Base-by-base conservation (phyloP, 2,329 filamentous ascomycete genomes). In the Fusarium sp. region DNA sequence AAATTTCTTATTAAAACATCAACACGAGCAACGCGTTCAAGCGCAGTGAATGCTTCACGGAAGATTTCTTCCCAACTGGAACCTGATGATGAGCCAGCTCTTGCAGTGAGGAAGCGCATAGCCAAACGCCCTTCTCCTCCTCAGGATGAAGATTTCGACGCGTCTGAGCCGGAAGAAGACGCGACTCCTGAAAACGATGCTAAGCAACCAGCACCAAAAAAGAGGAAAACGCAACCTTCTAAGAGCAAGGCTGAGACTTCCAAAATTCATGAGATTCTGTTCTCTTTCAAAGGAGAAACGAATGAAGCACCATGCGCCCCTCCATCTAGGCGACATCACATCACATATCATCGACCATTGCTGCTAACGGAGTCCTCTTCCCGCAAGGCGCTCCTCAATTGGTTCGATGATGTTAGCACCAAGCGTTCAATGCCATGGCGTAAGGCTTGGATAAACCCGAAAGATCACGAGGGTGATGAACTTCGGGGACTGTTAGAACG, bases 351-450 rank as follows among this genome's bases (percentile, higher is more conserved):
- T 72, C 78, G 79, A 4, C 85, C 86, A 1, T 77, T 84, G 7
- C 78, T 88, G 4, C 79, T 88, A 3, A 77, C 82, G 60, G 78
- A 74, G 37, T 62, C 66, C 3, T 25, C 74, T 4, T 74, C 79
- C 19, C 81, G 77, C 19, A 65, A 66, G 6, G 42, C 79, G 7
- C 80, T 88, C 2, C 81, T 88, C 3, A 31, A 70, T 18, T 88
- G 86, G 86, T 88, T 87, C 70, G 84, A 86, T 66, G 65, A 78
- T 7, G 81, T 84, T 37, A 82, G 81, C 72, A 74, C 78, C 14
- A 65, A 78, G 3, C 85, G 86, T n/a, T 77, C 79, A 14, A 88
- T 88, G 86, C 86, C 86, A 4, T 88, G 86, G 86, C 85, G 88
- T 30, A 87, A 88, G 69, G 65, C 81, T 4, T 90, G 87, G 86